These are phyloP conservation scores for Trichoderma citrinoviride DNA, from an alignment of 2,329 filamentous ascomycete genomes.

Conservation along the genomic window DNA sequence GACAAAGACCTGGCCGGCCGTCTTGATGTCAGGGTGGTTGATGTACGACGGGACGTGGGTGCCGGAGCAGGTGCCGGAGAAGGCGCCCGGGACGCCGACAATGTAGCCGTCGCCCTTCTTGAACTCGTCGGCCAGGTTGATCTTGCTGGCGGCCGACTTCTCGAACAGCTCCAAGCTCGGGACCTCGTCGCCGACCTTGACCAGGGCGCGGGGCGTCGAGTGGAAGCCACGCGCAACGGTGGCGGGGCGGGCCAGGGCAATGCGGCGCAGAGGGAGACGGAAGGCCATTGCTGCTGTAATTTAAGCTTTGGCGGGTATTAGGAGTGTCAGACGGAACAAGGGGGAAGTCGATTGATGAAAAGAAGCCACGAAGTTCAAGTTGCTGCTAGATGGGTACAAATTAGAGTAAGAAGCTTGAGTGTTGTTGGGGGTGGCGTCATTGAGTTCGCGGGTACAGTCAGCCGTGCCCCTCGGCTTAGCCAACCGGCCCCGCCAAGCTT, in stretches of 20 bases:
- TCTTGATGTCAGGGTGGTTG: slow-evolving; percentile 71
- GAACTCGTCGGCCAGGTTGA: slow-evolving; percentile 80
- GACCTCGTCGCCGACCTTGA: slow-evolving; percentile 76
- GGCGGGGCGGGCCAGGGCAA: slow-evolving; percentile 34
- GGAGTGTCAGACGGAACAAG: not conserved
- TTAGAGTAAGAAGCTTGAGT: not conserved
- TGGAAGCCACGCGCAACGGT: slow-evolving; percentile 54
- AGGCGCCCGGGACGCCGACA: slow-evolving; percentile 80
- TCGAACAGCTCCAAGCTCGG: slow-evolving; percentile 78
- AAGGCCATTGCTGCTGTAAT: slow-evolving; percentile 35
- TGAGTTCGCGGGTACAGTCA: slow-evolving; percentile 14
- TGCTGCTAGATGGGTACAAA: too few relatives aligned
- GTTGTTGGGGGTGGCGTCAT: slow-evolving; percentile 14
- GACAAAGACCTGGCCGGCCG: slow-evolving; percentile 82
- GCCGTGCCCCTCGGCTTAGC: slow-evolving; percentile 14
- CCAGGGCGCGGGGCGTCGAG: slow-evolving; percentile 57
- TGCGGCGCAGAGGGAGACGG: slow-evolving; percentile 37
- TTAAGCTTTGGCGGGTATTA: not conserved
- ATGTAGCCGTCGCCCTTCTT: slow-evolving; percentile 71
- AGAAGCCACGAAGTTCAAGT: too few relatives aligned
- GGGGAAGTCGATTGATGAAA: not conserved
- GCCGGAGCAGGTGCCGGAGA: slow-evolving; percentile 57
- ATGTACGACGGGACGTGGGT: slow-evolving; percentile 84
- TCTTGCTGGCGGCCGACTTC: slow-evolving; percentile 84
- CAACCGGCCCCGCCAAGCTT: slow-evolving; percentile 1